Evolutionary conservation across 116 monocot species (phyloP).

Genomic region (Phalaenopsis hybrid): DNA sequence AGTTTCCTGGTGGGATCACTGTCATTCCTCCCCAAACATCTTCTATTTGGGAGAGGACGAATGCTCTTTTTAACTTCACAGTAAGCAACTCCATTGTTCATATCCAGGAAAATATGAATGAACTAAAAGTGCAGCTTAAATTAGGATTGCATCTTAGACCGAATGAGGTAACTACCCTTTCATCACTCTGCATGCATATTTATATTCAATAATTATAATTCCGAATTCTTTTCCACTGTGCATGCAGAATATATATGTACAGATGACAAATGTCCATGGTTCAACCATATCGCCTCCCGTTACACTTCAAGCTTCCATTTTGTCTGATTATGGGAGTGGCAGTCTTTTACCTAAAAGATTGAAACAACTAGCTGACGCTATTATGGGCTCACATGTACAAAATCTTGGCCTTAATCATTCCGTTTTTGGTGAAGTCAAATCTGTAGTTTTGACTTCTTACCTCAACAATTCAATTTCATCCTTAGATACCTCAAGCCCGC

Average conservation of each 20-base stretch:
- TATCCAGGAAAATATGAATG: conserved; percentile 40
- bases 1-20: conserved; percentile 69
- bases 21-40: conserved; percentile 46
- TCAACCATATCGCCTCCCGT: conserved; percentile 53
- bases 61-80: conserved; percentile 57
- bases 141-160: conserved; percentile 52
- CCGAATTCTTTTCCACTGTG: neutral
- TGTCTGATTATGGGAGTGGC: conserved; percentile 50
- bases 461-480: conserved; percentile 40
- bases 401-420: conserved; percentile 65
- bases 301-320: conserved; percentile 48
- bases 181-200: neutral
- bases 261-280: conserved; percentile 62
- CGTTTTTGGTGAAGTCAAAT: conserved; percentile 68
- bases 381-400: conserved; percentile 33
- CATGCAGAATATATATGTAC: conserved; percentile 62
- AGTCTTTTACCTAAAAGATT: conserved; percentile 33
- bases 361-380: conserved; percentile 54
- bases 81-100: conserved; percentile 48
- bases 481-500: conserved; percentile 31
- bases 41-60: conserved; percentile 54
- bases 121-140: conserved; percentile 61
- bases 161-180: conserved; percentile 41
- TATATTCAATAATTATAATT: neutral
- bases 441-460: conserved; percentile 52